Evolutionary conservation across 805 yeast genomes (phyloP).

Genomic region (Kuraishia piskuri): DNA sequence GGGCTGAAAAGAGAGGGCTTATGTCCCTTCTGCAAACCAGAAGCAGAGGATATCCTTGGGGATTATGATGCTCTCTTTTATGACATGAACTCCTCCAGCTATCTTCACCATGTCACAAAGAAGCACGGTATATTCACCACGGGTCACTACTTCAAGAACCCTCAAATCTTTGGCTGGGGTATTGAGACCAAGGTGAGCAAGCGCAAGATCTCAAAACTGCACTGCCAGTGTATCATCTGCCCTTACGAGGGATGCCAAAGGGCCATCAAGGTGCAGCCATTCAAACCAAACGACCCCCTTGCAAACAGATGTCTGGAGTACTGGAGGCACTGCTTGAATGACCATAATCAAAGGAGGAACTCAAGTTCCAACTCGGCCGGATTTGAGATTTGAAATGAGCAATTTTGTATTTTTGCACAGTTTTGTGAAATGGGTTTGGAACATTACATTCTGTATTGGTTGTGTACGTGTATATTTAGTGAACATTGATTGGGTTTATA

Average conservation of each 20-base stretch:
- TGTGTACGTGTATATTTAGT: too few species aligned
- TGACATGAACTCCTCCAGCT: conserved; percentile 20
- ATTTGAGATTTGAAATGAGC: not conserved
- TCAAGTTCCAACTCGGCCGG: not conserved
- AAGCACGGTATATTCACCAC: conserved; percentile 23
- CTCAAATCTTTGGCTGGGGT: conserved; percentile 15
- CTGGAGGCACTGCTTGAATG: conserved; percentile 19
- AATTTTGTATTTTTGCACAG: too few species aligned
- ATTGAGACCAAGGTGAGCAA: conserved; percentile 4
- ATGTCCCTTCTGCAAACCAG: conserved; percentile 19
- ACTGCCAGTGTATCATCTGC: conserved; percentile 18
- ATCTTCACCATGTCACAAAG: conserved; percentile 22
- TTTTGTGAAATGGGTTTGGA: too few species aligned
- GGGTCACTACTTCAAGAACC: conserved; percentile 17
- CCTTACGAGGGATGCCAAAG: conserved; percentile 14
- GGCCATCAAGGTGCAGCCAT: conserved; percentile 13
- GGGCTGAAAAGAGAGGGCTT: conserved; percentile 9
- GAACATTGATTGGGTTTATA: too few species aligned
- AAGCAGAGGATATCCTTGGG: conserved; percentile 9
- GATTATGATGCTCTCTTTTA: conserved; percentile 13
- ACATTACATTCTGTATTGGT: too few species aligned
- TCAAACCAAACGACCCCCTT: conserved; percentile 9
- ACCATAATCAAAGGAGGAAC: conserved; percentile 18
- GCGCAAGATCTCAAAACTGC: conserved; percentile 6
- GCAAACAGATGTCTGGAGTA: conserved; percentile 18